These are phyloP conservation scores for Planoprotostelium fungivorum DNA, from an alignment of 78 protist genomes.

Conservation along the genomic window DNA sequence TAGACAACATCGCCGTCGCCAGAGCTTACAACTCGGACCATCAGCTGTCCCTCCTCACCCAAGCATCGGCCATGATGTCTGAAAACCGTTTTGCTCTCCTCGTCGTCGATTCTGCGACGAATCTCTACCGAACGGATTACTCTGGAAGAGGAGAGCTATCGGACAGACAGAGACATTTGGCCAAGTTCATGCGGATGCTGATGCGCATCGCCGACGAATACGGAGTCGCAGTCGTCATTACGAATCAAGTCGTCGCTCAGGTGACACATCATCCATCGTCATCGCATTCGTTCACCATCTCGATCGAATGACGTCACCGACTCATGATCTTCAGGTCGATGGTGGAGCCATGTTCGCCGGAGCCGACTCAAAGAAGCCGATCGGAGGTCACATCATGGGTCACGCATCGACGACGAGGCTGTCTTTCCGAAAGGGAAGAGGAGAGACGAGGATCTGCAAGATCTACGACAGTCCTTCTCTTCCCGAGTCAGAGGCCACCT, in stretches of 20 bases:
- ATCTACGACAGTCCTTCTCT: conserved; percentile 96
- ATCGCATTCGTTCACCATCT: conserved; percentile 48
- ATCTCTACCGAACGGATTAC: conserved; percentile 96
- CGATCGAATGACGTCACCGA: conserved; percentile 32
- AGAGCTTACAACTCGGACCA: conserved; percentile 98
- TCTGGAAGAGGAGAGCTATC: conserved; percentile 97
- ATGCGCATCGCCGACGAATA: conserved; percentile 94
- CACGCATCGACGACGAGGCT: conserved; percentile 98
- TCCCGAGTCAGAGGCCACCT: conserved; percentile 84
- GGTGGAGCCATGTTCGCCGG: conserved; percentile 40
- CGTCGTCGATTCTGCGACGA: conserved; percentile 97
- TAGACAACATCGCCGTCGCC: conserved; percentile 98
- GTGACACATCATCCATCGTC: too few species aligned
- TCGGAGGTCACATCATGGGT: conserved; percentile 99
- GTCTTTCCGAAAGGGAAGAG: conserved; percentile 95
- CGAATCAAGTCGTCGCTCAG: conserved; percentile 98
- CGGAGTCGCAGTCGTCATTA: conserved; percentile 97
- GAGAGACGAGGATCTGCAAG: conserved; percentile 95
- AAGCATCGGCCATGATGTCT: conserved; percentile 98
- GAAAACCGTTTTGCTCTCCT: conserved; percentile 89
- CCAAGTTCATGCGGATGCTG: conserved; percentile 89
- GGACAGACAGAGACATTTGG: conserved; percentile 96
- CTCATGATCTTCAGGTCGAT: conserved; percentile 38
- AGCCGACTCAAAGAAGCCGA: conserved; percentile 82
- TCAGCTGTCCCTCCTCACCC: conserved; percentile 74